These are phyloP conservation scores for Gymnopus androsaceus DNA, from an alignment of 1,284 basidiomycete genomes.

Conservation along the genomic window DNA sequence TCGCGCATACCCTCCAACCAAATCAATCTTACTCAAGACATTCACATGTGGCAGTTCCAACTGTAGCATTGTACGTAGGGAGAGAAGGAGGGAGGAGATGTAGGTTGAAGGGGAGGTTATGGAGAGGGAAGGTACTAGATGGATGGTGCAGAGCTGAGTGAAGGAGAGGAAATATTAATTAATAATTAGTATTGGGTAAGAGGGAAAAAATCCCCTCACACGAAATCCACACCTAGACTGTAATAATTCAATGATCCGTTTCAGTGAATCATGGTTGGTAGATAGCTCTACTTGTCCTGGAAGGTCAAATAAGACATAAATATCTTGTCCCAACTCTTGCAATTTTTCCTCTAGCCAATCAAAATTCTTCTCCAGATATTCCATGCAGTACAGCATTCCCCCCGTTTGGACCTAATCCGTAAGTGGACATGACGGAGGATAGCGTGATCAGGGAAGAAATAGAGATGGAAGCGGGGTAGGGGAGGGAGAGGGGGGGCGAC, in stretches of 20 bases:
- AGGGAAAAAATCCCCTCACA: conserved; percentile 57
- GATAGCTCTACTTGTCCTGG: conserved; percentile 98
- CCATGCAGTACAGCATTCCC: conserved; percentile 97
- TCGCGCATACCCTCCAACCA: conserved; percentile 85
- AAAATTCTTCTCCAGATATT: conserved; percentile 93
- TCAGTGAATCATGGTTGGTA: conserved; percentile 92
- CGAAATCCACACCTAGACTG: conserved; percentile 75
- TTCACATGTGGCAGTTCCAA: conserved; percentile 97
- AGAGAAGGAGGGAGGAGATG: conserved; percentile 88
- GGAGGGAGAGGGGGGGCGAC: too few relatives aligned
- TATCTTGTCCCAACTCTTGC: conserved; percentile 65
- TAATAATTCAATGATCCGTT: conserved; percentile 74
- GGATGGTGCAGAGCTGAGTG: conserved; percentile 87
- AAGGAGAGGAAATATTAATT: conserved; percentile 19
- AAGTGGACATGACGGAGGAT: conserved; percentile 84
- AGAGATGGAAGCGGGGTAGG: conserved; percentile 90
- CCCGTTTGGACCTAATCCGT: conserved; percentile 92
- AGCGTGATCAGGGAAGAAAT: conserved; percentile 89
- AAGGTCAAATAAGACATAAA: conserved; percentile 93
- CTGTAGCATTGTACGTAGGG: conserved; percentile 96
- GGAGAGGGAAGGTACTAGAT: conserved; percentile 95
- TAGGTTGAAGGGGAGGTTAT: conserved; percentile 97
- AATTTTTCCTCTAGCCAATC: conserved; percentile 90
- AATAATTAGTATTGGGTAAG: conserved; percentile 19
- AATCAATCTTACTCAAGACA: conserved; percentile 94